A percentile compares a stretch with the other conserved stretches of the same genome.
Conservation (phyloP, 2,329 filamentous ascomycete species). For the Lasiodiplodia hormozganensis region DNA sequence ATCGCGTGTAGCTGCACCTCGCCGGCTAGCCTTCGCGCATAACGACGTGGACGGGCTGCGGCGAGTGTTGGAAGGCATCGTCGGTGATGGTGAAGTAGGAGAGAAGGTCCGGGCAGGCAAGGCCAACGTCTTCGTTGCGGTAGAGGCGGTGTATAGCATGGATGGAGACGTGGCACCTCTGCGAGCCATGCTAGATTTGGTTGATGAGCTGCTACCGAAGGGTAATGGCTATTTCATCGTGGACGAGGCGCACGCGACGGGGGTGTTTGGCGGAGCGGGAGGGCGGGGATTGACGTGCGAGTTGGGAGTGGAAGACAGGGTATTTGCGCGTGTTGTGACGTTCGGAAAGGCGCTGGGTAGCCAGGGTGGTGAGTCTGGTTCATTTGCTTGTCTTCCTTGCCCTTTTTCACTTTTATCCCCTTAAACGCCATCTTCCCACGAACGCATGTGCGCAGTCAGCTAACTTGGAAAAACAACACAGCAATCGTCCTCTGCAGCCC, state of each 20-base stretch:
- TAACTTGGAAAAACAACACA: constrained; percentile 18
- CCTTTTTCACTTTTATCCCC: background rate
- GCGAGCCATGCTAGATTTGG: constrained; percentile 62
- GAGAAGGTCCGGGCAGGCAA: constrained; percentile 28
- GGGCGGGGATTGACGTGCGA: constrained; percentile 67
- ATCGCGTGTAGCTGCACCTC: constrained; percentile 58
- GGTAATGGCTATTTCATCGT: constrained; percentile 69
- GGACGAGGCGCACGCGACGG: constrained; percentile 73
- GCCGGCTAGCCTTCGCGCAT: constrained; percentile 62
- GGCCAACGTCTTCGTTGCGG: constrained; percentile 41
- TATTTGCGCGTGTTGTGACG: constrained; percentile 68
- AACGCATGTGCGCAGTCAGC: background rate
- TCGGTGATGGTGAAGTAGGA: constrained; percentile 46
- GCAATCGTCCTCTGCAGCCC: constrained; percentile 43
- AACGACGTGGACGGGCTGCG: constrained; percentile 55
- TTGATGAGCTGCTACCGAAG: constrained; percentile 62
- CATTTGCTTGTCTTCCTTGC: background rate
- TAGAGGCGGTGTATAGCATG: constrained; percentile 72
- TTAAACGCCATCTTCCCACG: background rate
- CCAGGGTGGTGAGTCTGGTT: constrained; percentile 65
- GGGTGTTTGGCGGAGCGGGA: constrained; percentile 64
- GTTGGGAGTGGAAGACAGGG: constrained; percentile 60
- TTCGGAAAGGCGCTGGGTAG: constrained; percentile 73
- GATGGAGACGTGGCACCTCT: constrained; percentile 77
- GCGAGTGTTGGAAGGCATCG: constrained; percentile 37